Evolutionary conservation across 2,329 filamentous ascomycete genomes (phyloP), one percentile per base, ranked within the genome.

Genomic region (Hypoxylon sp.): DNA sequence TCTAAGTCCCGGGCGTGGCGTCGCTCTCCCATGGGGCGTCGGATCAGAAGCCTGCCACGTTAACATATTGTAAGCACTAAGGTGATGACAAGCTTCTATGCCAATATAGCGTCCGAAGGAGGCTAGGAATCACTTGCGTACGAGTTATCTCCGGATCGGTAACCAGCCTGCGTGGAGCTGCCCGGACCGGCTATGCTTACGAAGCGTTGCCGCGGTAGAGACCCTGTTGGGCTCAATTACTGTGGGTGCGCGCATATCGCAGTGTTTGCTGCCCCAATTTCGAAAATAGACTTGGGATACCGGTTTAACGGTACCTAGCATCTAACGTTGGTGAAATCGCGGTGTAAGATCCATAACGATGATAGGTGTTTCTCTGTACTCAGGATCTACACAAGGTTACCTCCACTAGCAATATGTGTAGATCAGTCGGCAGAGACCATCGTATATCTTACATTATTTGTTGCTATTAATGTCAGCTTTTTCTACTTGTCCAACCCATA

Each of bases 321-420:
- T 51, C 18, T 9, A 49, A 33, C 16, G 12, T 33, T 44, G 20
- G 26, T 33, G 24, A 33, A 30, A 18, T 49, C 18, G 26, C 20
- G n/a, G n/a, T 18, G 45, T 32, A 9, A 16, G 16, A 20, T 53
- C 14, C 6, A 3, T 16, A 26, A 28, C 18, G 14, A 38, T 48
- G 6, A 18, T 30, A n/a, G 28, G 38, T 26, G 53, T 20, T 61
- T 61, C 56, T 57, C 36, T 55, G 48, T 45, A 44, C 50, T 61
- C 28, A 20, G 44, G 65, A 68, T 65, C 62, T 53, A 53, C 65
- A 20, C 58, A 62, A 44, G 65, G 65, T 40, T n/a, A 38, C 36
- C 36, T 38, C 16, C 14, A 3, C n/a, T n/a, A n/a, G n/a, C n/a
- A 32, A 57, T 38, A 46, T 51, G 18, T 44, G 59, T 52, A 49